Conservation (phyloP, 73 alveolate species). For the Symbiodinium natans region DNA sequence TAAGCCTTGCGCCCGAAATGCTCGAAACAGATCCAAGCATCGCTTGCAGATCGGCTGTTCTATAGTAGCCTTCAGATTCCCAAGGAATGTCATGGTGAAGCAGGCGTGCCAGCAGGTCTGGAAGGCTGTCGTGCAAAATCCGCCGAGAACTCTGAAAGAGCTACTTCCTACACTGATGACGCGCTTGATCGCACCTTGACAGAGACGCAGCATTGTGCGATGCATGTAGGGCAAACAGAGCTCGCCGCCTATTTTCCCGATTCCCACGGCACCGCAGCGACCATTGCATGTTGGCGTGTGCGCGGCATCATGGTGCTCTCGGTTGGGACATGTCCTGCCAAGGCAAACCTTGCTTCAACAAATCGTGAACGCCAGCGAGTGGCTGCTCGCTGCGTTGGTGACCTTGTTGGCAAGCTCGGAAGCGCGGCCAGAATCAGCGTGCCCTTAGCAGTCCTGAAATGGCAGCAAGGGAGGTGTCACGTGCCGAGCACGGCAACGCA, state of each 20-base stretch:
- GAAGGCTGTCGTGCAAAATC: slow-evolving; percentile 89
- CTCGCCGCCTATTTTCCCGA: not conserved
- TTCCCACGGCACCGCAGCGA: not conserved
- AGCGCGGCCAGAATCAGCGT: not conserved
- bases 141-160: slow-evolving; percentile 91
- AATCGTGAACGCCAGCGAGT: slow-evolving; percentile 87
- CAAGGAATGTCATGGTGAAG: slow-evolving; percentile 76
- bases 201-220: not conserved
- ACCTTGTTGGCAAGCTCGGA: slow-evolving; percentile 88
- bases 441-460: too few species aligned
- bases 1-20: too few species aligned
- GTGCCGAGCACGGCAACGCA: too few species aligned
- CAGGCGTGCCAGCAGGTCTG: slow-evolving; percentile 90
- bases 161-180: slow-evolving; percentile 81
- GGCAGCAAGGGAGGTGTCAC: too few species aligned
- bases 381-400: slow-evolving; percentile 93
- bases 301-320: too few species aligned
- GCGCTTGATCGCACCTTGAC: slow-evolving; percentile 29
- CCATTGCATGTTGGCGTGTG: too few species aligned
- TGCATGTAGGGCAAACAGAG: not conserved
- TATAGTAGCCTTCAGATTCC: not conserved
- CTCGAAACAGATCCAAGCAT: too few species aligned
- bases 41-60: too few species aligned
- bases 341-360: slow-evolving; percentile 63
- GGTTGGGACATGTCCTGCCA: not conserved